Evolutionary conservation across 2,329 filamentous ascomycete genomes (phyloP).

Genomic region (Colletotrichum melonis): DNA sequence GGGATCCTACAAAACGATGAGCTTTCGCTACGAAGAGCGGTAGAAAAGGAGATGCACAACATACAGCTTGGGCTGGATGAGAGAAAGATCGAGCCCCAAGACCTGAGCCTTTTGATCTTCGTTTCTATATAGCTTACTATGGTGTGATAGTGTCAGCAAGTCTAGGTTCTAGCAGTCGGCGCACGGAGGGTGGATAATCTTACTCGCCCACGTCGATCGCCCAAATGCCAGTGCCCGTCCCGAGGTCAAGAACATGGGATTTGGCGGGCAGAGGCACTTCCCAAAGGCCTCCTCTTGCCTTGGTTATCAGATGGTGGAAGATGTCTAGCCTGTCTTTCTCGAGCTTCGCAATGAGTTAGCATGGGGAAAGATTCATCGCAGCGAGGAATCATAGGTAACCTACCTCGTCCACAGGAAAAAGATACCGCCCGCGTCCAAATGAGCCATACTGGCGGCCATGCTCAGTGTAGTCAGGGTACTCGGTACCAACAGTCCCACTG

Average conservation of each 20-base stretch:
- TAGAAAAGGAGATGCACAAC: conserved; percentile 35
- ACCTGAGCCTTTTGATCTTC: conserved; percentile 41
- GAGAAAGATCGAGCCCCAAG: conserved; percentile 53
- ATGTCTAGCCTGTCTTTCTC: conserved; percentile 86
- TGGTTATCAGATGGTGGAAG: conserved; percentile 80
- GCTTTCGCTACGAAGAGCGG: conserved; percentile 19
- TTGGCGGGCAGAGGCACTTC: conserved; percentile 32
- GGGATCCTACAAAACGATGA: conserved; percentile 69
- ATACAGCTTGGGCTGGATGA: conserved; percentile 57
- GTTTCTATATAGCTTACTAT: conserved; percentile 25
- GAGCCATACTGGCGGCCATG: conserved; percentile 78
- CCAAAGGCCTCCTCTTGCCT: conserved; percentile 64
- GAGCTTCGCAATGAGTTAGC: conserved; percentile 52
- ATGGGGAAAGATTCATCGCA: not conserved
- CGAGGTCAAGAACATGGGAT: conserved; percentile 71
- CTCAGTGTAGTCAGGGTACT: conserved; percentile 59
- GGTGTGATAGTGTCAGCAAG: conserved; percentile 41
- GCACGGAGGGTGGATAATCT: conserved; percentile 44
- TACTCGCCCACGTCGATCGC: conserved; percentile 86
- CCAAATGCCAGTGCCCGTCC: conserved; percentile 93
- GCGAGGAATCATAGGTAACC: conserved; percentile 38
- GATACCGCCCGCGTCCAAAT: conserved; percentile 75
- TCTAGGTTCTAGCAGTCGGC: conserved; percentile 45
- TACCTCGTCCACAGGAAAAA: conserved; percentile 83
- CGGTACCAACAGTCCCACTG: conserved; percentile 17